Evolutionary conservation across 805 yeast genomes (phyloP), one percentile per base, ranked within the genome.

Genomic region (Teunomyces atbi): DNA sequence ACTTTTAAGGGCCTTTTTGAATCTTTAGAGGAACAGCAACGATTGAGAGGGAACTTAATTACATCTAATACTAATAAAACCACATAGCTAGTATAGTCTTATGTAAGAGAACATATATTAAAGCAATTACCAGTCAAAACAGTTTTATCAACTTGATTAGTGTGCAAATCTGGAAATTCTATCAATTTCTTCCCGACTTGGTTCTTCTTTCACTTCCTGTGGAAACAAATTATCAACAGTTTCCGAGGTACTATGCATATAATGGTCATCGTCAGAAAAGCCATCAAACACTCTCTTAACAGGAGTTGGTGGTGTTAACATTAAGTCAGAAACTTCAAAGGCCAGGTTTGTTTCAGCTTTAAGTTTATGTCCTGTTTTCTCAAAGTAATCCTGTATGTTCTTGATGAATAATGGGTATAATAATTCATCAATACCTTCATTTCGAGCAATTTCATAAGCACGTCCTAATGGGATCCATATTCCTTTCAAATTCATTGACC

Each of bases 1-100:
- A 89, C 90, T 50, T 89, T 89, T 69, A 85, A 82, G 60, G 86
- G 94, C 0, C 68, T 89, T 32, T 89, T 86, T 59, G 91, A 88
- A 59, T 79, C 86, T 5, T 81, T 89, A 47, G 96, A 89, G 61
- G 74, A 74, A n/a, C 91, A 87, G 53, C 96, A 89, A 61, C 72
- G 62, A 46, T 58, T 65, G 42, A 77, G 96, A 43, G 96, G 96
- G 1, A 88, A 36, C 8, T 21, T 36, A 6, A 21, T 13, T 19
- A 19, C 13, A 12, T 13, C 28, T 8, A 23, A 23, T 6, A 7
- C 11, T 8, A 10, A 6, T 2, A 7, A 23, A 2, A 23, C 10
- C 10, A 8, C 26, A 11, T 23, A 23, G 26, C 26, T 23, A 23
- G 26, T 23, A 7, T 23, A 23, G 11, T 8, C 3, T 2, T 6